These are phyloP conservation scores for Phytophthora litchii DNA, from an alignment of 352 stramenopile genomes.

Conservation along the genomic window DNA sequence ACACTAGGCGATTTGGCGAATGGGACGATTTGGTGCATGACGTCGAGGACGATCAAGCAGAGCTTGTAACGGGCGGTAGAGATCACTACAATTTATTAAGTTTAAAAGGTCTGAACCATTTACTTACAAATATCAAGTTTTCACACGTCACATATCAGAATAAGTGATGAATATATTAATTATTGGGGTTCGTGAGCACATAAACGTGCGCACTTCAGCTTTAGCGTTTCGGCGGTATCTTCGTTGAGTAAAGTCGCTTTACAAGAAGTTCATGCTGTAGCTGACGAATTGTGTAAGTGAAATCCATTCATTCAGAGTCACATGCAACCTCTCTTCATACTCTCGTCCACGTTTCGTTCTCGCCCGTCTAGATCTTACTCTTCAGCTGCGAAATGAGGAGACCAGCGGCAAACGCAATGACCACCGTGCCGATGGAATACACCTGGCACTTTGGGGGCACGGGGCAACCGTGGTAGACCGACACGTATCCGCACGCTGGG, in stretches of 20 bases:
- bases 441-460: slow-evolving; percentile 76
- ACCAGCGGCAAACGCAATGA: slow-evolving; percentile 64
- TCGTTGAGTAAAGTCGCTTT: too few species aligned
- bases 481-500: slow-evolving; percentile 47
- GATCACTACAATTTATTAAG: not conserved
- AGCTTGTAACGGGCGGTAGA: slow-evolving; percentile 13
- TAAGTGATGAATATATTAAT: slow-evolving; percentile 10
- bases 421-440: slow-evolving; percentile 64
- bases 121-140: not conserved
- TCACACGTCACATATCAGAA: slow-evolving; percentile 13
- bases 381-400: slow-evolving; percentile 59
- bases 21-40: slow-evolving; percentile 6
- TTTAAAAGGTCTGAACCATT: not conserved
- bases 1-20: slow-evolving; percentile 22
- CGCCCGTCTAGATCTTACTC: slow-evolving; percentile 49
- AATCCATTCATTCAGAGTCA: slow-evolving; percentile 22
- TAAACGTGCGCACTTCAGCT: slow-evolving; percentile 16
- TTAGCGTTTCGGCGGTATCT: slow-evolving; percentile 5
- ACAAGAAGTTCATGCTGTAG: too few species aligned
- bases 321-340: slow-evolving; percentile 12
- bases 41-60: slow-evolving; percentile 2
- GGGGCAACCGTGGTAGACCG: slow-evolving; percentile 61
- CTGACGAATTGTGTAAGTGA: not conserved
- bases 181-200: not conserved
- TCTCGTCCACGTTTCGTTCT: not conserved